Evolutionary conservation across 768 basidiomycete genomes (phyloP), one percentile per base, ranked within the genome.

Genomic region (Amanita rubescens): DNA sequence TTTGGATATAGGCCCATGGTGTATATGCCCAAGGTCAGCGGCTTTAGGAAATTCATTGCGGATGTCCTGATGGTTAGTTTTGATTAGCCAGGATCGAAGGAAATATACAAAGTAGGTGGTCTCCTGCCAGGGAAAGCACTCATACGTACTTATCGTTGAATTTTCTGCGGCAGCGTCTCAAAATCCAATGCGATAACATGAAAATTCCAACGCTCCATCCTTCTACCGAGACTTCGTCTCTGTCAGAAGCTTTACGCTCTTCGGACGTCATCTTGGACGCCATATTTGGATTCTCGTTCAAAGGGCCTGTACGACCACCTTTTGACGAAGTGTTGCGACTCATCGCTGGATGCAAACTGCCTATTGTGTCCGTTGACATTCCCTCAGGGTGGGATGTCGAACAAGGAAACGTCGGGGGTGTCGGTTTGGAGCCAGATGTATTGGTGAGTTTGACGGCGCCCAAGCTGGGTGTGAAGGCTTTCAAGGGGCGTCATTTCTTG

Each of bases 311-410:
- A 5, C 86, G 96, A 10, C 69, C 85, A 7, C 96, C 96, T 0
- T 99, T 98, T 69, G 84, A 92, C 60, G 63, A 70, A 0, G 85
- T 85, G 35, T 77, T 99, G 1, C 74, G 78, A 7, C 72, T 90
- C 6, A 70, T 96, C 41, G 72, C 78, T 1, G 63, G 74, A 14
- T 83, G 85, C 3, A 66, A 74, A 6, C 73, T 90, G 12, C 94
- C 96, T 0, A 88, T 97, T 62, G 80, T 99, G 24, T 91, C 89
- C 2, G 87, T 99, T 3, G 96, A 99, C 67, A 93, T 99, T 45
- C 96, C 96, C 0, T 91, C 88, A 1, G 96, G 94, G 7, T 99
- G 96, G 96, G 83, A 94, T 62, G 92, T 98, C 20, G 90, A 94
- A 60, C 69, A 75, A 19, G 95, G 95, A 22, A 79, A 77, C 48